Conservation (phyloP, 495 filamentous ascomycete genomes). For the Achaetomiella virescens region DNA sequence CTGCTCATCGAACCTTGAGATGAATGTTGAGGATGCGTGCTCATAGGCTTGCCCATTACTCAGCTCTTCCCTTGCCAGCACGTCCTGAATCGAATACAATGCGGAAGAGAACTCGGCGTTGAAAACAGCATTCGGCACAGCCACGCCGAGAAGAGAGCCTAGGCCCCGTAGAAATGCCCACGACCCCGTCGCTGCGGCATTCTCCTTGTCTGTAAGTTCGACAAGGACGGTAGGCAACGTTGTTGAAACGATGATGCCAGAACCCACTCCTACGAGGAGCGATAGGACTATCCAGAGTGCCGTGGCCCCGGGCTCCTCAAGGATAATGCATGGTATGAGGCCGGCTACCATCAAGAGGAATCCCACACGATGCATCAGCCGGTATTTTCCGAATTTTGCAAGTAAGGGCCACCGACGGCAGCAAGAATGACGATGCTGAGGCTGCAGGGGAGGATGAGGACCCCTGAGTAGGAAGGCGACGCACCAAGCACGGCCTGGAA, state of each 20-base stretch:
- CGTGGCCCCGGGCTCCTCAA: constrained; percentile 20
- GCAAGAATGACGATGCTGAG: constrained; percentile 32
- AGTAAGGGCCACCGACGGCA: constrained; percentile 37
- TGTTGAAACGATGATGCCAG: constrained; percentile 30
- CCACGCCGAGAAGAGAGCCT: constrained; percentile 43
- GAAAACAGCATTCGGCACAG: constrained; percentile 45
- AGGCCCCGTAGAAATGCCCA: constrained; percentile 45
- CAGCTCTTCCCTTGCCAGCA: neutral
- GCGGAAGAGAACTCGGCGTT: constrained; percentile 32
- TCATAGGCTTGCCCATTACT: constrained; percentile 4
- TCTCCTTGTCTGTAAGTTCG: constrained; percentile 37
- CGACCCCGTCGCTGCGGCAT: constrained; percentile 36
- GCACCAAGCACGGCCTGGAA: constrained; percentile 39
- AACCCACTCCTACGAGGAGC: constrained; percentile 27
- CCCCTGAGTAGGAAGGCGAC: constrained; percentile 34
- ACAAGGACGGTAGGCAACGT: constrained; percentile 27
- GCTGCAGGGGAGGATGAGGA: constrained; percentile 42
- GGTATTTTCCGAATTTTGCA: constrained; percentile 39
- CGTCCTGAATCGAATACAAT: neutral
- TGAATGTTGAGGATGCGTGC: constrained; percentile 2
- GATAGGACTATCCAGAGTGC: constrained; percentile 31
- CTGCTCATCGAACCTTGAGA: neutral
- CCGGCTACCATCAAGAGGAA: constrained; percentile 37
- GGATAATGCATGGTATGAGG: constrained; percentile 35
- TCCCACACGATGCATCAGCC: constrained; percentile 36